Evolutionary conservation across 345 rosid species (phyloP), one percentile per base, ranked within the genome.

Genomic region (Rubroshorea leprosula): DNA sequence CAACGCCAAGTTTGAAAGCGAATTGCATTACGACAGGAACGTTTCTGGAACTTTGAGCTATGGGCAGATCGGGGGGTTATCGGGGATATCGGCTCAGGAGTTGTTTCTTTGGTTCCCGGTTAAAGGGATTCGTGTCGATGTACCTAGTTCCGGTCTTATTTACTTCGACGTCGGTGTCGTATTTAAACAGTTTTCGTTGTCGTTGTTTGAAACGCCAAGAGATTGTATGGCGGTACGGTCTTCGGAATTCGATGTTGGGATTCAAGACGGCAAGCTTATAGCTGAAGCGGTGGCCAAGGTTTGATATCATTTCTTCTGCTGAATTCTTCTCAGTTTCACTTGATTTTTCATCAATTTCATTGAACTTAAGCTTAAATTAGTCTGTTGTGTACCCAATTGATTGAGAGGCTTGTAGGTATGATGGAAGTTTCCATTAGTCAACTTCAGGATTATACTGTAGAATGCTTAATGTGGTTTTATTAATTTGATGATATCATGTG

Each of bases 101-200:
- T 66, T 92, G 14, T 92, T 89, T 58, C 68, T 92, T 47, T 92
- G 97, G 97, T 83, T 92, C 72, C 96, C 84, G 38, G 97, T 92
- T 2, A 86, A 77, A 64, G 84, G 78, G 47, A 86, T 92, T 44
- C 81, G 89, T 31, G 95, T 89, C 27, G 98, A 92, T 58, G 60
- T 89, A 0, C 97, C 98, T 0, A 81, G 87, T 66, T 89, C 98
- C 21, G 98, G 98, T 3, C 67, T 92, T 14, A 92, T 92, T 5
- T 80, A 84, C 70, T 92, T 92, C 55, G 96, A 92, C 35, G 93
- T 92, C 18, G 96, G 95, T 41, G 96, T 89, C 52, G 86, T 89
- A 59, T 74, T 19, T 21, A 89, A 92, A 76, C 96, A 92, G 64
- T 89, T 84, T 57, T 73, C 98, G 1, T 67, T 92, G 67, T 92